These are phyloP conservation scores for Malus hybrid DNA, from an alignment of 331 rosid species.

Conservation along the genomic window DNA sequence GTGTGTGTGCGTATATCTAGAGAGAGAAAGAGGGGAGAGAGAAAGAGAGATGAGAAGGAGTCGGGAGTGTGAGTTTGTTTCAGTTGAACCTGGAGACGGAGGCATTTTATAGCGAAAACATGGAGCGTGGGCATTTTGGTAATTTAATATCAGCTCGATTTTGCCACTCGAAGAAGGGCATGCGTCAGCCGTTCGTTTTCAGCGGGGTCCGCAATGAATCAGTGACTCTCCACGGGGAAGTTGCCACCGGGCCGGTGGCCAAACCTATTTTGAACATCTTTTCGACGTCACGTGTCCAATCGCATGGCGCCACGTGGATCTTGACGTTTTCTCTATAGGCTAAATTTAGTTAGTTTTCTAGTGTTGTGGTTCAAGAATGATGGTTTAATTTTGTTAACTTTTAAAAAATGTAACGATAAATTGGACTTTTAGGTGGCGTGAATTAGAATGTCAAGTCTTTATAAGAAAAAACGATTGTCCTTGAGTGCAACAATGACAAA, in stretches of 20 bases:
- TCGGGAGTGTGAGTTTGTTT: neutral
- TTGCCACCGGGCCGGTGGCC: neutral
- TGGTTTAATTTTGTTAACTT: neutral
- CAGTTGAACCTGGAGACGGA: neutral
- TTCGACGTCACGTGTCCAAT: too few species aligned
- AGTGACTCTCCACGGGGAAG: neutral
- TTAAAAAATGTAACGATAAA: neutral
- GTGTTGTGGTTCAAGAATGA: too few species aligned
- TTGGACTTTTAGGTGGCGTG: neutral
- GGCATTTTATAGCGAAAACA: neutral
- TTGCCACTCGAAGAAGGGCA: neutral
- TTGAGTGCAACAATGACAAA: too few species aligned
- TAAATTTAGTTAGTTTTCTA: too few species aligned
- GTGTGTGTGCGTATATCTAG: neutral
- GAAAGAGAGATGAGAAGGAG: neutral
- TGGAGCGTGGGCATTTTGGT: neutral
- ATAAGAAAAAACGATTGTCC: too few species aligned
- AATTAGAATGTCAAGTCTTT: too few species aligned
- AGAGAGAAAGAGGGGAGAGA: neutral
- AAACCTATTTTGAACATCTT: neutral
- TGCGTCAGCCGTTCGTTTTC: neutral
- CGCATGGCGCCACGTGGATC: fast-evolving
- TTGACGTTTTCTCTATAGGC: neutral
- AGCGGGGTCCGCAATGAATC: neutral
- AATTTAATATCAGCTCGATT: too few species aligned